Conservation (phyloP, 2,329 filamentous ascomycete genomes). For the Fusarium tupiense region DNA sequence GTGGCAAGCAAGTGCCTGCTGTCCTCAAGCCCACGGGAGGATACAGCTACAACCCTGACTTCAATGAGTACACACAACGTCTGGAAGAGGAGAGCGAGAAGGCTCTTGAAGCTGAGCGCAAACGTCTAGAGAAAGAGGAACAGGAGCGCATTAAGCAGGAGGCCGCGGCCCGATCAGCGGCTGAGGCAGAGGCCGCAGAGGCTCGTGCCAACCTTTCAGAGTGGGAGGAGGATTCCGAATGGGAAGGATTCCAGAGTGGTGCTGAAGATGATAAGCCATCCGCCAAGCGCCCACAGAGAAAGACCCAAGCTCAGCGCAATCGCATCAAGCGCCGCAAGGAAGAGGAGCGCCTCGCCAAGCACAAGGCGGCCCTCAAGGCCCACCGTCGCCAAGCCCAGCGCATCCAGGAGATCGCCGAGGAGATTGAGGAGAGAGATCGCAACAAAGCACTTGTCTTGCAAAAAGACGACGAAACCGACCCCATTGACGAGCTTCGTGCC, state of each 20-base stretch:
- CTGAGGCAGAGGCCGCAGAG: slow-evolving; percentile 78
- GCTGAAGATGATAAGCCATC: slow-evolving; percentile 71
- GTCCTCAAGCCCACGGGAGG: slow-evolving; percentile 83
- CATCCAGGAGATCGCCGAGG: slow-evolving; percentile 75
- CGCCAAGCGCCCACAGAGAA: slow-evolving; percentile 79
- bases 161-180: slow-evolving; percentile 74
- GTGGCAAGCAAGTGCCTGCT: slow-evolving; percentile 80
- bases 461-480: slow-evolving; percentile 56
- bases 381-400: slow-evolving; percentile 76
- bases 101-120: slow-evolving; percentile 81
- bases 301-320: slow-evolving; percentile 88
- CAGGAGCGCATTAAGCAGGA: slow-evolving; percentile 74
- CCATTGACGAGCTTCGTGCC: slow-evolving; percentile 68
- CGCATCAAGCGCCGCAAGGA: slow-evolving; percentile 89
- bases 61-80: slow-evolving; percentile 84
- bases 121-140: slow-evolving; percentile 73
- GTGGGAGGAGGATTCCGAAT: slow-evolving; percentile 90
- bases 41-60: slow-evolving; percentile 91
- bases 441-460: slow-evolving; percentile 53
- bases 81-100: slow-evolving; percentile 79
- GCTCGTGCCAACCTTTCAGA: slow-evolving; percentile 71
- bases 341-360: slow-evolving; percentile 78
- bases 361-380: slow-evolving; percentile 78
- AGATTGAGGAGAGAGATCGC: slow-evolving; percentile 67
- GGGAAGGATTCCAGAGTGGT: slow-evolving; percentile 90